Percentiles rank a stretch among this genome's conserved stretches.
phyloP scores from a whole-genome alignment of 2,329 filamentous ascomycete species.

The Pseudogymnoascus sp. region DNA sequence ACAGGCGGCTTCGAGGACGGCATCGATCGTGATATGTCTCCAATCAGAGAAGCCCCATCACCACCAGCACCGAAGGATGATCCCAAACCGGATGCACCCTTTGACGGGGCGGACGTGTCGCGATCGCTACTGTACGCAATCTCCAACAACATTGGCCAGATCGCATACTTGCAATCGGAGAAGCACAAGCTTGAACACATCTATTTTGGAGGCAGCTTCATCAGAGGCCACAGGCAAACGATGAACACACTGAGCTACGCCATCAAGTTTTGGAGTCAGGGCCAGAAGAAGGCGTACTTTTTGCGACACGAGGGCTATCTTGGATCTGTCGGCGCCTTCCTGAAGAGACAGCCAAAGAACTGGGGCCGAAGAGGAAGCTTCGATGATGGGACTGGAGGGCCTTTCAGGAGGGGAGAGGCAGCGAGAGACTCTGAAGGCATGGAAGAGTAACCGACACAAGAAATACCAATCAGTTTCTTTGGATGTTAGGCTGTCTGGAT shows the following conservation, averaged over 20 bases:
- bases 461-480: background rate
- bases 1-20: constrained; percentile 35
- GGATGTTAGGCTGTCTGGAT: background rate
- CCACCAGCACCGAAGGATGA: background rate
- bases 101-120: constrained; percentile 77
- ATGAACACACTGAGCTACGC: constrained; percentile 97
- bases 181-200: constrained; percentile 87
- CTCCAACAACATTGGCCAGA: constrained; percentile 96
- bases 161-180: constrained; percentile 93
- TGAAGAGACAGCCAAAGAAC: constrained; percentile 81
- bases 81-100: constrained; percentile 36
- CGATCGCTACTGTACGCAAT: constrained; percentile 89
- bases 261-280: constrained; percentile 96
- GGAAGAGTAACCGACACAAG: background rate
- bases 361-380: constrained; percentile 77
- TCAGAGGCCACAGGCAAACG: constrained; percentile 89
- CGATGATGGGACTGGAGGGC: constrained; percentile 18
- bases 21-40: background rate
- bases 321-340: constrained; percentile 85
- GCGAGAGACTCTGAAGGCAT: background rate
- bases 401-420: background rate
- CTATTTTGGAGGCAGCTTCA: constrained; percentile 96
- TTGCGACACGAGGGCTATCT: constrained; percentile 92
- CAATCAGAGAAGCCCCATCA: background rate
- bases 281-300: constrained; percentile 91